Conservation (phyloP, 257 asterid species). For the Solanum etuberosum region DNA sequence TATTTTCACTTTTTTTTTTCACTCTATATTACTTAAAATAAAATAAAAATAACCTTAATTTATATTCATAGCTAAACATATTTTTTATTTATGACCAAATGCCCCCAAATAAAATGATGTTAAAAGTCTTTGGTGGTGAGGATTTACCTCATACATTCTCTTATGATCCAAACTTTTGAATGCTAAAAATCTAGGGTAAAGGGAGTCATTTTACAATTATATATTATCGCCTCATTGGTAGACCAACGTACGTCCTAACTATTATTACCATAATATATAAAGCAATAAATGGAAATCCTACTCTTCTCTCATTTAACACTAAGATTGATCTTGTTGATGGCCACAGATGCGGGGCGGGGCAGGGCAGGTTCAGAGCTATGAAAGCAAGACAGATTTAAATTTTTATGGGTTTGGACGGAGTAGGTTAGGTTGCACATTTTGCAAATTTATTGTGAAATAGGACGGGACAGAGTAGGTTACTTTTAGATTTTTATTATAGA, state of each 20-base stretch:
- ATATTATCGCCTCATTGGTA: not conserved
- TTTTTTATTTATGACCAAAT: not conserved
- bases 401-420: too few relatives aligned
- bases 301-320: not conserved
- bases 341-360: too few relatives aligned
- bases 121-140: not conserved
- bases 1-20: not conserved
- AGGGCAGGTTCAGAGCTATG: too few relatives aligned
- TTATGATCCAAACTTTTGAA: not conserved
- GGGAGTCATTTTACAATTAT: not conserved
- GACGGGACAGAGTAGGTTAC: too few relatives aligned
- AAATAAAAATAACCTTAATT: too few relatives aligned
- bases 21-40: not conserved
- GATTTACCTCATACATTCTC: not conserved
- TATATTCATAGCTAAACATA: not conserved
- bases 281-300: not conserved
- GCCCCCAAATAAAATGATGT: not conserved
- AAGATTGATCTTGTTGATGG: not conserved
- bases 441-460: too few relatives aligned
- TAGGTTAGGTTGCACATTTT: too few relatives aligned
- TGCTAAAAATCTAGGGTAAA: not conserved
- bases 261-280: not conserved
- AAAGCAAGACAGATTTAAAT: too few relatives aligned
- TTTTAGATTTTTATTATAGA: too few relatives aligned
- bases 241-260: not conserved